phyloP scores from a whole-genome alignment of 169 alveolate species.

The Perkinsus olseni region DNA sequence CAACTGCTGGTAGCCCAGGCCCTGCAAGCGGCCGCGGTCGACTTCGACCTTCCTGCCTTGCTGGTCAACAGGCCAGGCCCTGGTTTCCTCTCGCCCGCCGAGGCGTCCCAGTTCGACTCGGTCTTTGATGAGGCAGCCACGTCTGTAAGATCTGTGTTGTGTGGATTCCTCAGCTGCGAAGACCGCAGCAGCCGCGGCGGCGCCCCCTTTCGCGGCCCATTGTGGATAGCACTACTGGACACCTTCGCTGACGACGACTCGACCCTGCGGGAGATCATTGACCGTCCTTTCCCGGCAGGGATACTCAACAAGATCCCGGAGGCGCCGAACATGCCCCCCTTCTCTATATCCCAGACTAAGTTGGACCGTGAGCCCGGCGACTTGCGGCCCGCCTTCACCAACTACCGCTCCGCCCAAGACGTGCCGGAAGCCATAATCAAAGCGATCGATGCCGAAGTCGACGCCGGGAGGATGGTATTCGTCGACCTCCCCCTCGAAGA shows the following conservation, averaged over 20 bases:
- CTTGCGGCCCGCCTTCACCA: not conserved
- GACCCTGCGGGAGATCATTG: not conserved
- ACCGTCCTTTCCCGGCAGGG: not conserved
- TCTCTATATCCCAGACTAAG: not conserved
- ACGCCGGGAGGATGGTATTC: not conserved
- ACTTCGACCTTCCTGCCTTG: not conserved
- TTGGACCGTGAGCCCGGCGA: not conserved
- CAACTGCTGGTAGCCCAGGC: not conserved
- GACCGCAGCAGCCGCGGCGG: not conserved
- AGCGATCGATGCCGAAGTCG: not conserved
- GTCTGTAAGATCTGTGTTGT: not conserved
- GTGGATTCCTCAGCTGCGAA: not conserved
- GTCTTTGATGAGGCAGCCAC: not conserved
- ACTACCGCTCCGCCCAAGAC: not conserved
- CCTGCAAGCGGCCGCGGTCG: not conserved
- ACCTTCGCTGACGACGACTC: not conserved
- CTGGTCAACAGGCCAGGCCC: not conserved
- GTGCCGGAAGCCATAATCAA: not conserved
- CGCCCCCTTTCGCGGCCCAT: not conserved
- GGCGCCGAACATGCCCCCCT: not conserved
- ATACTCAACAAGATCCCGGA: not conserved
- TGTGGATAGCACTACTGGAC: not conserved
- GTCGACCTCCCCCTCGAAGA: not conserved
- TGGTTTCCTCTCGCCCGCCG: not conserved
- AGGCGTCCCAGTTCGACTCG: not conserved